A percentile compares a stretch with the other conserved stretches of the same genome.
phyloP scores from a whole-genome alignment of 2,329 filamentous ascomycete genomes.

The Fusarium abutilonis region DNA sequence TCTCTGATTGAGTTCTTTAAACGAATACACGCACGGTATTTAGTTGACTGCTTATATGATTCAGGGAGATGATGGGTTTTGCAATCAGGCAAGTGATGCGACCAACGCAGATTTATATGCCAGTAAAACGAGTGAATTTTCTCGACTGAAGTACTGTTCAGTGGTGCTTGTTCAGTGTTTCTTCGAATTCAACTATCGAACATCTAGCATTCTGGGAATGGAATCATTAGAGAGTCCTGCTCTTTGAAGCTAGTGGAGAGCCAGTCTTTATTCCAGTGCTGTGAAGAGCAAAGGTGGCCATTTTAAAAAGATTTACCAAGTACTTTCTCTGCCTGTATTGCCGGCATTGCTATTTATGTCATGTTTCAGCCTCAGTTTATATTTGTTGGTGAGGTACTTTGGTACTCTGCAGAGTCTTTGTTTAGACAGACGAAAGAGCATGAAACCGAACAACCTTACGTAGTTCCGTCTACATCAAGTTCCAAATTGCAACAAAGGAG shows the following conservation, averaged over 20 bases:
- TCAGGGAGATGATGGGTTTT: neutral
- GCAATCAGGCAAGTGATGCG: conserved; percentile 5
- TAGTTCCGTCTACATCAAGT: conserved; percentile 1
- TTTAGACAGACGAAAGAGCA: conserved; percentile 1
- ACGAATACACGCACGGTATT: neutral
- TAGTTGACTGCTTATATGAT: neutral
- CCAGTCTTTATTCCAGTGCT: conserved; percentile 1
- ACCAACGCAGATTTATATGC: conserved; percentile 11
- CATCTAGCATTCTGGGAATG: conserved; percentile 12
- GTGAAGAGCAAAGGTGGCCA: neutral
- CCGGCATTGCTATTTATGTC: conserved; percentile 23
- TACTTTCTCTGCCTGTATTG: neutral
- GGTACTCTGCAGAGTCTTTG: conserved; percentile 21
- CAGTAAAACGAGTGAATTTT: neutral
- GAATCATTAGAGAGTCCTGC: conserved; percentile 15
- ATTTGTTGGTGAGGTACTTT: conserved; percentile 10
- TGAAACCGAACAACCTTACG: neutral
- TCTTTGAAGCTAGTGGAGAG: conserved; percentile 6
- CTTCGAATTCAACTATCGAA: conserved; percentile 10
- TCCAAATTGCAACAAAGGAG: conserved; percentile 3
- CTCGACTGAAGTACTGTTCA: neutral
- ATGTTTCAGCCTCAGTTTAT: conserved; percentile 17
- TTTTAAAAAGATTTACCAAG: neutral
- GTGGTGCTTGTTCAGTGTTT: neutral
- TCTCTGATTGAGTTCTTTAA: too few relatives aligned